Percentiles rank a stretch among this genome's conserved stretches.
Evolutionary conservation across 805 yeast species (phyloP).

Genomic region (Lipomyces sp.): DNA sequence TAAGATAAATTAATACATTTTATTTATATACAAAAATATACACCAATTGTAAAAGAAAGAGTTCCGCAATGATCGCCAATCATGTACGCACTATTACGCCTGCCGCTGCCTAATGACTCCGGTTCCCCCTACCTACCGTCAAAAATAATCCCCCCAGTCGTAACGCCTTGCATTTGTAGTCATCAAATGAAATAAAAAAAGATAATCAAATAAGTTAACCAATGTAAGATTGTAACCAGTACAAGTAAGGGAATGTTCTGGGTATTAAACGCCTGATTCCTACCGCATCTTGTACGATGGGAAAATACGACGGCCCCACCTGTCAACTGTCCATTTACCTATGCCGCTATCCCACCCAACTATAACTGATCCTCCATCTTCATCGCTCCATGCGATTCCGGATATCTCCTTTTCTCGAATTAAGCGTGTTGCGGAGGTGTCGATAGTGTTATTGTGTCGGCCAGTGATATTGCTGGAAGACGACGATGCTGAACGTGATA

Average conservation of each 20-base stretch:
- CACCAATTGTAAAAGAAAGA: background rate
- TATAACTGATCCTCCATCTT: constrained; percentile 56
- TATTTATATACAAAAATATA: background rate
- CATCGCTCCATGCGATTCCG: constrained; percentile 65
- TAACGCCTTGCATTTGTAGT: background rate
- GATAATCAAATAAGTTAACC: background rate
- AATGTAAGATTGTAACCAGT: background rate
- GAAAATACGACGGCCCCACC: constrained; percentile 33
- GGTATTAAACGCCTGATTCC: background rate
- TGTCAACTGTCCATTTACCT: constrained; percentile 68
- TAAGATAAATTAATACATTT: background rate
- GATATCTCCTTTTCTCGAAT: constrained; percentile 47
- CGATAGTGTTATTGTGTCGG: background rate
- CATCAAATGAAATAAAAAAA: background rate
- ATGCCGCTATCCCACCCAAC: constrained; percentile 73
- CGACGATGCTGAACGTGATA: background rate
- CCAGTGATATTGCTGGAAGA: constrained; percentile 4
- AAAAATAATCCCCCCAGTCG: background rate
- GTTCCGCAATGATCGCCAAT: background rate
- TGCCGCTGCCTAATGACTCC: background rate
- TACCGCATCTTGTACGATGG: constrained; percentile 31
- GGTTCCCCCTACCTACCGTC: background rate
- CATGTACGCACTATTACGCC: background rate
- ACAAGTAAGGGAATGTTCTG: background rate
- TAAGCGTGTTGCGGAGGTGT: background rate